phyloP scores from a whole-genome alignment of 2,329 filamentous ascomycete species.

The Phaeosphaeriaceae sp. region DNA sequence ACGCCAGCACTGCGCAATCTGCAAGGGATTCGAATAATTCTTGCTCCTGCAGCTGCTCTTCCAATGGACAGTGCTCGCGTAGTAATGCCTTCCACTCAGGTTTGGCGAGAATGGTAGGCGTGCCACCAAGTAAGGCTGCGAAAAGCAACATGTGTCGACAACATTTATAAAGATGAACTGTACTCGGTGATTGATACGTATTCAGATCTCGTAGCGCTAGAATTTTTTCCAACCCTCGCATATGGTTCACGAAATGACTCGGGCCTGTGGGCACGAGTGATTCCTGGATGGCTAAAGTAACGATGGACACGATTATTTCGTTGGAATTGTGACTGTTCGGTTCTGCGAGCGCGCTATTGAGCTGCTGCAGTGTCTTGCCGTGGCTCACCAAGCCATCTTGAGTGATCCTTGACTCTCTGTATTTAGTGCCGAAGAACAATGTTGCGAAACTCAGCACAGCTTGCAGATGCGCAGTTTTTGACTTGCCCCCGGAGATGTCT shows the following conservation, averaged over 20 bases:
- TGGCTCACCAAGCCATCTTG: slow-evolving; percentile 29
- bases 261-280: slow-evolving; percentile 32
- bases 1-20: slow-evolving; percentile 35
- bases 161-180: slow-evolving; percentile 29
- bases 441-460: slow-evolving; percentile 35
- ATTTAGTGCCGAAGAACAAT: slow-evolving; percentile 34
- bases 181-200: slow-evolving; percentile 15
- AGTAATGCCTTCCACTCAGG: slow-evolving; percentile 34
- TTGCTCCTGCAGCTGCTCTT: slow-evolving; percentile 27
- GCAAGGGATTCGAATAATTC: slow-evolving; percentile 38
- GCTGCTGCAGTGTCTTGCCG: slow-evolving; percentile 30
- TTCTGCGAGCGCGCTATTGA: slow-evolving; percentile 33
- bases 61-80: slow-evolving; percentile 16
- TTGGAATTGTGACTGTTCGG: slow-evolving; percentile 27
- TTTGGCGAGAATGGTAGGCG: slow-evolving; percentile 33
- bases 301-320: slow-evolving; percentile 35
- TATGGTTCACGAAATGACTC: slow-evolving; percentile 35
- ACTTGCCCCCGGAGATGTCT: neutral
- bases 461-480: slow-evolving; percentile 15
- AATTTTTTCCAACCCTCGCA: slow-evolving; percentile 35
- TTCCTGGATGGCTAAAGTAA: slow-evolving; percentile 36
- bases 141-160: slow-evolving; percentile 34
- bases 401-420: slow-evolving; percentile 23
- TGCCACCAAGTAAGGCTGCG: slow-evolving; percentile 24
- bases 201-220: slow-evolving; percentile 31